Evolutionary conservation across 140 eudicot species (phyloP), one percentile per base, ranked within the genome.

Genomic region (Bidens hawaiensis): DNA sequence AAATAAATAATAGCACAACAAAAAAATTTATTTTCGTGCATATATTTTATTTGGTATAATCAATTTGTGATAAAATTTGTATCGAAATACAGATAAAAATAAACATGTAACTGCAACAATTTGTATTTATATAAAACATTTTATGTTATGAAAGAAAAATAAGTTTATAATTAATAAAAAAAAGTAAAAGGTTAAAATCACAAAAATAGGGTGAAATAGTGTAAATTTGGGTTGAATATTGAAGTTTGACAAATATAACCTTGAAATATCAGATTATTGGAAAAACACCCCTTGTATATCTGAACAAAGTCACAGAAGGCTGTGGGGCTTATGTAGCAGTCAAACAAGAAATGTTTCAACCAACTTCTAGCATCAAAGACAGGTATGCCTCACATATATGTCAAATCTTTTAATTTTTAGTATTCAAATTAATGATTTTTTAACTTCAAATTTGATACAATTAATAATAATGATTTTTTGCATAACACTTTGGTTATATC

Each of bases 321-420:
- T 88, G 99, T 67, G 99, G 95, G 13, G 99, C 97, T 48, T 88
- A 93, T 65, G 82, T 93, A 0, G 99, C 99, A 24, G 99, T 81
- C 72, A 93, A 93, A 41, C 99, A 93, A 82, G 97, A 93, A 65
- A 88, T 88, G 96, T 67, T 88, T 65, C 99, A 93, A 70, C 99
- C 97, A 57, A 88, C 96, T 65, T 60, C 99, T 46, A 93, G 99
- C 81, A 81, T 93, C 80, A 93, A 88, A 79, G 99, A 93, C 88
- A 88, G 96, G 99, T 38, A 11, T 38, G 12, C 45, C 45, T 38
- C 36, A 30, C 5, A 4, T 30, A 6, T 1, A n/a, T 6, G 13
- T 34, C 38, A 10, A 52, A 66, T 13, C 5, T 38, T 53, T 34
- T 66, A 6, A 34, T 18, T 15, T 66, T 42, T 24, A 0, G 23